Evolutionary conservation across 176 grass and related monocot genomes (phyloP).

Genomic region (Themeda triandra): DNA sequence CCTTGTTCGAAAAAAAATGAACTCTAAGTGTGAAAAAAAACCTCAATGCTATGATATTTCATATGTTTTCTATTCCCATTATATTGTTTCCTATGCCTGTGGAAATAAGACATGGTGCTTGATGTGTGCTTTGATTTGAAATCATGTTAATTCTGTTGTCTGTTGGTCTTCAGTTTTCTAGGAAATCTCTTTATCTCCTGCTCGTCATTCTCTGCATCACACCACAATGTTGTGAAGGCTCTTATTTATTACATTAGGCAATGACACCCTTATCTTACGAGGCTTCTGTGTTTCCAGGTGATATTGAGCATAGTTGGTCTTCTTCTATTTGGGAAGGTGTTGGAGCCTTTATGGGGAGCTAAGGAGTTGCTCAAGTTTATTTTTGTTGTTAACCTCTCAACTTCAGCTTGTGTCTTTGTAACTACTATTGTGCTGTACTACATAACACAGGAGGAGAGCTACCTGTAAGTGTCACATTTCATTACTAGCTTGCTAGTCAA

Average conservation of each 20-base stretch:
- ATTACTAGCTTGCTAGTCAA: background rate
- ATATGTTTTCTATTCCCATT: background rate
- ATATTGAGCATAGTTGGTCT: slow-evolving; percentile 59
- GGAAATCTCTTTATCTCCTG: background rate
- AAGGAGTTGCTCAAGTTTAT: slow-evolving; percentile 91
- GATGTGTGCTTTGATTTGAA: background rate
- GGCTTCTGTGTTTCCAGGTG: slow-evolving; percentile 40
- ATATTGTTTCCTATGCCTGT: background rate
- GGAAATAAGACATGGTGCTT: background rate
- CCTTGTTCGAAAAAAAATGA: no score
- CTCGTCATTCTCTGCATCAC: background rate
- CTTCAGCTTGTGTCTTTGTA: slow-evolving; percentile 68
- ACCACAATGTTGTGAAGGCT: background rate
- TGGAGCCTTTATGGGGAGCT: slow-evolving; percentile 79
- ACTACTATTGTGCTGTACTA: slow-evolving; percentile 76
- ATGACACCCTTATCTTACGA: background rate
- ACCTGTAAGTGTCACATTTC: slow-evolving; percentile 59
- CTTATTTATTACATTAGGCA: background rate
- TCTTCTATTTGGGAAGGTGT: slow-evolving; percentile 65
- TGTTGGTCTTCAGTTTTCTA: background rate
- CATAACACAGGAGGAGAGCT: slow-evolving; percentile 64
- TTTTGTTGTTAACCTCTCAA: slow-evolving; percentile 77
- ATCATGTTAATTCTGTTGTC: background rate
- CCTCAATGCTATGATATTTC: background rate
- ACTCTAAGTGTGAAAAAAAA: background rate